A percentile compares a stretch with the other conserved stretches of the same genome.
Evolutionary conservation across 2,329 filamentous ascomycete species (phyloP).

Genomic region (Fusarium udum): DNA sequence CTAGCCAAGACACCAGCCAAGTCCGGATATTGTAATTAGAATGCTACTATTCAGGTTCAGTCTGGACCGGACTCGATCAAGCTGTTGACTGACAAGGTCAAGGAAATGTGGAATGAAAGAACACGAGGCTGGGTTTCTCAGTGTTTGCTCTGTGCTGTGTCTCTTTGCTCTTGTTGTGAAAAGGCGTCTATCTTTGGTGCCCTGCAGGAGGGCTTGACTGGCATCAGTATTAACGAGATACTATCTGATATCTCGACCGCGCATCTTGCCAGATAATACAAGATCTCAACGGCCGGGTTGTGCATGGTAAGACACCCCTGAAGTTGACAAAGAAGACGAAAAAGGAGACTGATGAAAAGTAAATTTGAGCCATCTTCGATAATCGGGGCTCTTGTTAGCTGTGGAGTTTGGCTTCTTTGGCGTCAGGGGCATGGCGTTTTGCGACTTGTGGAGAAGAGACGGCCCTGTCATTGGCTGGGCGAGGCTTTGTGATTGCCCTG

Average conservation of each 20-base stretch:
- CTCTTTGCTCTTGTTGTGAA: not conserved
- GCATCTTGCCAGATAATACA: not conserved
- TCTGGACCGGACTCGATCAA: not conserved
- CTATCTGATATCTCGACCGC: not conserved
- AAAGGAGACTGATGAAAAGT: constrained; percentile 12
- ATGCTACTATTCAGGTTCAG: constrained; percentile 18
- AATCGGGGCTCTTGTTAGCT: constrained; percentile 15
- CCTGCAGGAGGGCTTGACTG: not conserved
- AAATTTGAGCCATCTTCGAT: constrained; percentile 36
- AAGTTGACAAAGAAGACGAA: constrained; percentile 7
- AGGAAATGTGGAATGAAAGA: not conserved
- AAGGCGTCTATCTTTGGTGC: not conserved
- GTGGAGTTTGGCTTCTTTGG: constrained; percentile 29
- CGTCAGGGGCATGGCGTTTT: constrained; percentile 33
- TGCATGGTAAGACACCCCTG: not conserved
- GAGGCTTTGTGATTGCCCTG: constrained; percentile 8
- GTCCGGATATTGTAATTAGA: constrained; percentile 15
- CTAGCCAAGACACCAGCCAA: constrained; percentile 18
- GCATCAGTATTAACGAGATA: not conserved
- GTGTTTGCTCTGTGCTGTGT: not conserved
- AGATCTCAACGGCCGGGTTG: constrained; percentile 15
- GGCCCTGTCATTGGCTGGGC: constrained; percentile 10
- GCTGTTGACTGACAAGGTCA: not conserved
- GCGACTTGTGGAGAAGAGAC: constrained; percentile 28
- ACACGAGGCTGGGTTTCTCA: constrained; percentile 6